Percentiles rank a stretch among this genome's conserved stretches.
These are phyloP conservation scores for Trichoderma erinaceum DNA, from an alignment of 495 filamentous ascomycete species.

Conservation along the genomic window DNA sequence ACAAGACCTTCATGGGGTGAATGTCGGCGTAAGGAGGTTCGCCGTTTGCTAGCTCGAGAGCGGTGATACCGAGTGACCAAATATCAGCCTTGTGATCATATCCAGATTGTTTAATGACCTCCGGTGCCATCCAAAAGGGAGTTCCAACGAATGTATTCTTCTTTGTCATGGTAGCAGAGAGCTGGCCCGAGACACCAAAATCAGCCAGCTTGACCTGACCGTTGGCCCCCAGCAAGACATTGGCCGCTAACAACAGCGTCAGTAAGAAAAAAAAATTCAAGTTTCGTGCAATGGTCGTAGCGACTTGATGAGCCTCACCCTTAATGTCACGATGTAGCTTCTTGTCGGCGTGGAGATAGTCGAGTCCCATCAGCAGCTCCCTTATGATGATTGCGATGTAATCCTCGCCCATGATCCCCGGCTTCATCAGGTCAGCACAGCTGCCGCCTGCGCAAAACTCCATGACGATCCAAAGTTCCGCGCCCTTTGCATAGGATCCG, in stretches of 20 bases:
- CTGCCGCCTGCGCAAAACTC: slow-evolving; percentile 91
- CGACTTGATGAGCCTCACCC: slow-evolving; percentile 44
- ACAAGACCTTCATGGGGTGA: slow-evolving; percentile 97
- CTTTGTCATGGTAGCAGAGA: slow-evolving; percentile 99
- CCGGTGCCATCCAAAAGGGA: slow-evolving; percentile 99
- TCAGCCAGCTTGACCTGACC: slow-evolving; percentile 97
- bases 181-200: slow-evolving; percentile 93
- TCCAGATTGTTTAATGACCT: slow-evolving; percentile 96
- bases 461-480: slow-evolving; percentile 97
- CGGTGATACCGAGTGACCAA: slow-evolving; percentile 98
- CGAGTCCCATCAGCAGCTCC: slow-evolving; percentile 82
- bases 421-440: slow-evolving; percentile 86
- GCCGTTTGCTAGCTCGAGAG: slow-evolving; percentile 84
- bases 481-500: slow-evolving; percentile 91
- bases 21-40: slow-evolving; percentile 96
- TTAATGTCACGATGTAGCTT: slow-evolving; percentile 98
- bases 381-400: slow-evolving; percentile 92
- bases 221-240: slow-evolving; percentile 76
- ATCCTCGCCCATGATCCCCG: slow-evolving; percentile 82
- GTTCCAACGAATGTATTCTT: slow-evolving; percentile 99
- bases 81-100: slow-evolving; percentile 99
- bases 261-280: no score
- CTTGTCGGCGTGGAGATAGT: slow-evolving; percentile 89
- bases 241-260: slow-evolving; percentile 58
- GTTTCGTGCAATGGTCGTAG: not conserved